phyloP scores from a whole-genome alignment of 345 rosid species.

The Brassica carinata region DNA sequence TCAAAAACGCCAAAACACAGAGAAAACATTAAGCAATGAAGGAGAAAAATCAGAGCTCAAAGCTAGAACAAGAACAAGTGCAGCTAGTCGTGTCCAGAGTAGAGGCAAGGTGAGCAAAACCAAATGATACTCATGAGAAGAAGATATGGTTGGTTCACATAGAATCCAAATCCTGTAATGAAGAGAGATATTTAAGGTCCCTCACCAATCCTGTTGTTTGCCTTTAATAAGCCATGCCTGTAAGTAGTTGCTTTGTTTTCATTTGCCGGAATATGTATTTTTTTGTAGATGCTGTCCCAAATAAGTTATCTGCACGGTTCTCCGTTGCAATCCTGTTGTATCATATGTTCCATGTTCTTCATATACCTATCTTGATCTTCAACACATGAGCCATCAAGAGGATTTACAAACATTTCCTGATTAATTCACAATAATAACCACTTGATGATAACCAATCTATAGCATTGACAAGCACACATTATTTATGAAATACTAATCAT shows the following conservation, averaged over 20 bases:
- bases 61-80: constrained; percentile 45
- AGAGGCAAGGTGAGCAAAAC: constrained; percentile 49
- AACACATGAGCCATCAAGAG: constrained; percentile 27
- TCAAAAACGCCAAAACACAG: constrained; percentile 34
- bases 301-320: constrained; percentile 31
- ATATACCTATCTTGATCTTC: constrained; percentile 19
- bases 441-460: background rate
- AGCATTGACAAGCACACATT: background rate
- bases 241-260: constrained; percentile 32
- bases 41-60: constrained; percentile 45
- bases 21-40: constrained; percentile 35
- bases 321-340: constrained; percentile 34
- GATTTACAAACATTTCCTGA: constrained; percentile 2
- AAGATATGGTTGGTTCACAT: constrained; percentile 20
- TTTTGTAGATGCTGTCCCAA: constrained; percentile 27
- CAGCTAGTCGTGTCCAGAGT: constrained; percentile 49
- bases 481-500: constrained; percentile 20
- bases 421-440: constrained; percentile 1
- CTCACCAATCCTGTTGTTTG: constrained; percentile 39
- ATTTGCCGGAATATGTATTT: constrained; percentile 29
- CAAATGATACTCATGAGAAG: constrained; percentile 29
- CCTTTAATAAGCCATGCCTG: constrained; percentile 35
- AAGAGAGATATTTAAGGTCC: constrained; percentile 22
- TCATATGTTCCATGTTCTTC: constrained; percentile 28
- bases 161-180: constrained; percentile 25